Conservation (phyloP, 2,329 filamentous ascomycete genomes). For the Arthrobotrys conoides region DNA sequence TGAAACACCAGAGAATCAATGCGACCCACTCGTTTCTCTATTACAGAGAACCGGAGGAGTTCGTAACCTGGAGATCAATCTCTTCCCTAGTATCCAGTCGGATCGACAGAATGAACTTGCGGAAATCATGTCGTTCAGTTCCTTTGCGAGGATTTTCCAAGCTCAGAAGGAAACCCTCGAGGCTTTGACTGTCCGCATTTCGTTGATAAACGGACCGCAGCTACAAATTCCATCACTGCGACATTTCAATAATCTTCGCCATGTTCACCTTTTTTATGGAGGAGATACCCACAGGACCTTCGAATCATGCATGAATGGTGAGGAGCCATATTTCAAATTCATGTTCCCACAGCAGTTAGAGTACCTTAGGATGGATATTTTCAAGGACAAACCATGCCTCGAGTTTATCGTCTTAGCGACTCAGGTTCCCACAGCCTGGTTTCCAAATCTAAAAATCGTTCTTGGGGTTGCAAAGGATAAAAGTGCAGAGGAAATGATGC, state of each 20-base stretch:
- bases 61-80: constrained; percentile 2
- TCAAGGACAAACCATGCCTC: background rate
- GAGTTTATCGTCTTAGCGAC: background rate
- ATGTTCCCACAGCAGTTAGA: constrained; percentile 30
- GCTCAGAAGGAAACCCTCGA: constrained; percentile 13
- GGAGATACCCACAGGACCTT: background rate
- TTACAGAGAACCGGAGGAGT: constrained; percentile 7
- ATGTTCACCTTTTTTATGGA: constrained; percentile 27
- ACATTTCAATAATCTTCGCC: constrained; percentile 18
- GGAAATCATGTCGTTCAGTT: background rate
- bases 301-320: background rate
- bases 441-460: constrained; percentile 32
- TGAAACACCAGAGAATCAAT: background rate
- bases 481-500: background rate
- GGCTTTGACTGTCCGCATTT: constrained; percentile 2
- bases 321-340: constrained; percentile 1
- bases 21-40: constrained; percentile 2
- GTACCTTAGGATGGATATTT: constrained; percentile 31
- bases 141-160: background rate
- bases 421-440: background rate
- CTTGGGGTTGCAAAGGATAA: constrained; percentile 2
- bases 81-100: constrained; percentile 6
- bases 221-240: background rate
- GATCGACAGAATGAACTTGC: background rate
- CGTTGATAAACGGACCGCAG: background rate